Conservation (phyloP, 2,329 filamentous ascomycete species). For the Trichoderma sp. region DNA sequence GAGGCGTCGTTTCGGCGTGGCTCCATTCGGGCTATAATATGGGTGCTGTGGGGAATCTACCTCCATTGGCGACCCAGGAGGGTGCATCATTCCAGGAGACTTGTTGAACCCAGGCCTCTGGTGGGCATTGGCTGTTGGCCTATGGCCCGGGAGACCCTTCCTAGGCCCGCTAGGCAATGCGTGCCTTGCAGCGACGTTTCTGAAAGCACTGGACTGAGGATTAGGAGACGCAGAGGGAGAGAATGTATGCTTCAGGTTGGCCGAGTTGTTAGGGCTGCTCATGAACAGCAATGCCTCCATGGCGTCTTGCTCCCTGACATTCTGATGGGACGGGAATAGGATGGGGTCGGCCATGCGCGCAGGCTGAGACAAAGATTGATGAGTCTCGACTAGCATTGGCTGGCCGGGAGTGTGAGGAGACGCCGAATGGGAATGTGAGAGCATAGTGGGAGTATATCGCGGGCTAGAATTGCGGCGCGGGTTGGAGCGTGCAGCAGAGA, state of each 20-base stretch:
- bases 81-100: slow-evolving; percentile 38
- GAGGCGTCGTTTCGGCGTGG: slow-evolving; percentile 43
- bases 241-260: slow-evolving; percentile 57
- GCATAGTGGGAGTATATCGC: slow-evolving; percentile 47
- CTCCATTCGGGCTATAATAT: slow-evolving; percentile 29
- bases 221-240: slow-evolving; percentile 42
- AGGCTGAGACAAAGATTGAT: slow-evolving; percentile 33
- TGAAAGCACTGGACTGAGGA: slow-evolving; percentile 23
- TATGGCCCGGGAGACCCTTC: slow-evolving; percentile 50
- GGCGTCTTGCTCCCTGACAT: slow-evolving; percentile 73
- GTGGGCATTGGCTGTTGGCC: slow-evolving; percentile 37
- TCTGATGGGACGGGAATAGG: slow-evolving; percentile 63
- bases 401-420: slow-evolving; percentile 46
- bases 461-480: slow-evolving; percentile 51
- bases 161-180: slow-evolving; percentile 49
- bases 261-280: slow-evolving; percentile 73
- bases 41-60: slow-evolving; percentile 37
- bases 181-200: slow-evolving; percentile 28
- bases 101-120: slow-evolving; percentile 51
- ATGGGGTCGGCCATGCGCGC: slow-evolving; percentile 46
- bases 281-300: slow-evolving; percentile 78
- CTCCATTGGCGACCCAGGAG: slow-evolving; percentile 48
- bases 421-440: slow-evolving; percentile 48
- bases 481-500: slow-evolving; percentile 36
- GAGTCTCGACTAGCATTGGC: slow-evolving; percentile 30